Evolutionary conservation across 176 grass and related monocot species (phyloP).

Genomic region (Zizania latifolia): DNA sequence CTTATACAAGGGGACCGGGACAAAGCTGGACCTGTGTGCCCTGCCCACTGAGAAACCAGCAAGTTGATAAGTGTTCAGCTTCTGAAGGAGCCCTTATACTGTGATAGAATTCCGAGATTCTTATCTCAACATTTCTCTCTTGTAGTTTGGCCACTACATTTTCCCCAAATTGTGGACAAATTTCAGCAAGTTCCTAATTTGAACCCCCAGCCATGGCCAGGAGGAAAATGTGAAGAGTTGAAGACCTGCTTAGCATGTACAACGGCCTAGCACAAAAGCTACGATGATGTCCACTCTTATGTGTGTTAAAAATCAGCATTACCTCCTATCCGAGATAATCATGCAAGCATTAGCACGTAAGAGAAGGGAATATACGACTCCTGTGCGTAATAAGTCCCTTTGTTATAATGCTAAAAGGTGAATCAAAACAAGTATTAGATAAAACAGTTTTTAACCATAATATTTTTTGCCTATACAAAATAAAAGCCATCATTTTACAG

Average conservation of each 20-base stretch:
- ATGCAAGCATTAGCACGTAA: too few relatives aligned
- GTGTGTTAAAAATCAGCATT: too few relatives aligned
- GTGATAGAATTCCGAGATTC: background rate
- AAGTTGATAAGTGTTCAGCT: background rate
- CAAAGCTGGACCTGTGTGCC: background rate
- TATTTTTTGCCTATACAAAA: too few relatives aligned
- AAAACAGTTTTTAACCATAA: too few relatives aligned
- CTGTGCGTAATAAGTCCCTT: too few relatives aligned
- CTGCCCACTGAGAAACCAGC: slow-evolving; percentile 13
- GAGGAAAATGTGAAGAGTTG: background rate
- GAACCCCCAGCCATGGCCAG: background rate
- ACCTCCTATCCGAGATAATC: too few relatives aligned
- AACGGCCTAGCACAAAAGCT: too few relatives aligned
- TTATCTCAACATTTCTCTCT: background rate
- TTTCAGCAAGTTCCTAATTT: background rate
- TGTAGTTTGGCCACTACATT: background rate
- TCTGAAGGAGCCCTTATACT: background rate
- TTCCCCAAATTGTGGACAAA: background rate
- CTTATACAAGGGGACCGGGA: slow-evolving; percentile 2
- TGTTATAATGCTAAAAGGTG: too few relatives aligned
- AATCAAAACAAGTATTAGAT: too few relatives aligned
- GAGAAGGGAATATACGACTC: too few relatives aligned
- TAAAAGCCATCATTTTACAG: too few relatives aligned
- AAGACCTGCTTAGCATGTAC: background rate
- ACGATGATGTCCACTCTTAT: too few relatives aligned